Evolutionary conservation across 148 eudicot genomes (phyloP), one percentile per base, ranked within the genome.

Genomic region (Amaranthus palmeri): DNA sequence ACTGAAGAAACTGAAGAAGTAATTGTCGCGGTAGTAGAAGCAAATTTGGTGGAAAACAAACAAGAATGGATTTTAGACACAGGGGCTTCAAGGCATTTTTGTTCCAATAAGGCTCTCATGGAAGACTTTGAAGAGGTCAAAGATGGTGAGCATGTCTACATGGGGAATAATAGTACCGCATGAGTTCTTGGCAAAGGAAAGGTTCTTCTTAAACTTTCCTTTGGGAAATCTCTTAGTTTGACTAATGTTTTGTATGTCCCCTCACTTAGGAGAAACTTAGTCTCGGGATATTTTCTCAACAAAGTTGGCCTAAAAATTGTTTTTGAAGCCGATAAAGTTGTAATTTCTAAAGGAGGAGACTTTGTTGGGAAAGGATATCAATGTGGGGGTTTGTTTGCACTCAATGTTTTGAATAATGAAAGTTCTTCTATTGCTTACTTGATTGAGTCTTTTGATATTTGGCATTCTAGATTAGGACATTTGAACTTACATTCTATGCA

Each of bases 221-320:
- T 9, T 3, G 56, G 46, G 40, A 67, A 67, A 3, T 18, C 58
- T 18, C 52, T 67, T 7, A 17, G 2, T 3, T 9, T 67, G 5
- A 52, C 36, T 5, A 67, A 67, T 36, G 58, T 25, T 11, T 10
- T 67, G 43, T 67, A 25, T 51, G 70, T 67, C 2, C 68, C 68
- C 4, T 25, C 36, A 25, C 36, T 25, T 25, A 25, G 40, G 61
- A 58, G 61, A 49, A 49, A 49, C 52, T 49, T 49, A 49, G 8
- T 49, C 2, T 49, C 52, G 52, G 52, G 10, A 49, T 5, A 49
- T 9, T 3, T 49, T 49, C 52, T 49, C 52, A 49, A 49, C 10
- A 49, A 49, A 49, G 52, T 9, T 49, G 52, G 52, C 52, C 10
- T 49, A 49, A 49, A 49, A 9, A 6, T 49, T 49, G 52, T 49